Conservation (phyloP, 2,329 filamentous ascomycete genomes). For the Acephala macrosclerotiorum region DNA sequence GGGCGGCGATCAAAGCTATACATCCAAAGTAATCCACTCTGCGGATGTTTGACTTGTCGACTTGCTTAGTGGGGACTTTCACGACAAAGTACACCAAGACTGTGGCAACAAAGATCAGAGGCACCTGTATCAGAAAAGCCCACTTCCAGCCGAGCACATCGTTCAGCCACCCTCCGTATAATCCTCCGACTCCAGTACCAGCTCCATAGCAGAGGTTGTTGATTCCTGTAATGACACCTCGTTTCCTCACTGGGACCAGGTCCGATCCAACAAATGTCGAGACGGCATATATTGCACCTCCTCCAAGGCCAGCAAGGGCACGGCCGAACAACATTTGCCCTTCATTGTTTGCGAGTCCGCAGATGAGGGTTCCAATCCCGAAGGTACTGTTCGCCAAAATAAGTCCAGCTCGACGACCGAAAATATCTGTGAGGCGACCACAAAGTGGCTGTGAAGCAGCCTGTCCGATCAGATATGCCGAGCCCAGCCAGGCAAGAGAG, state of each 20-base stretch:
- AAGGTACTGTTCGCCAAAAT: slow-evolving; percentile 69
- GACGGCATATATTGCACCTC: slow-evolving; percentile 73
- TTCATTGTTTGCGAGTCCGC: slow-evolving; percentile 69
- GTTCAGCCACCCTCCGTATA: slow-evolving; percentile 72
- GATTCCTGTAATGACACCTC: slow-evolving; percentile 73
- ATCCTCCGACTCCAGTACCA: slow-evolving; percentile 71
- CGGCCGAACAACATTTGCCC: slow-evolving; percentile 69
- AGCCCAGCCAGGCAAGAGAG: slow-evolving; percentile 74
- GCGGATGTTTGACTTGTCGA: slow-evolving; percentile 49
- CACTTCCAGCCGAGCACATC: slow-evolving; percentile 78
- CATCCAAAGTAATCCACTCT: slow-evolving; percentile 78
- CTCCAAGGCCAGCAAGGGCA: slow-evolving; percentile 61
- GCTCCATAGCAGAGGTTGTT: slow-evolving; percentile 74
- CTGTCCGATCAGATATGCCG: slow-evolving; percentile 71
- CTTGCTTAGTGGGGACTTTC: slow-evolving; percentile 55
- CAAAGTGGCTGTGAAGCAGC: slow-evolving; percentile 77
- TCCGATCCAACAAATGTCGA: slow-evolving; percentile 75
- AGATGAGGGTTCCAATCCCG: slow-evolving; percentile 66
- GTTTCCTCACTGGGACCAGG: slow-evolving; percentile 71
- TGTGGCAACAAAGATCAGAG: slow-evolving; percentile 70
- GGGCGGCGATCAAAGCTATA: slow-evolving; percentile 66
- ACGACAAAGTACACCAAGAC: slow-evolving; percentile 65
- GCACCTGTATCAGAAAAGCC: slow-evolving; percentile 75
- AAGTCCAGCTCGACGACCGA: slow-evolving; percentile 70
- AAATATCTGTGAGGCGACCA: slow-evolving; percentile 73